Evolutionary conservation across 23 red algal species (phyloP).

Genomic region (Agarophyton chilense): DNA sequence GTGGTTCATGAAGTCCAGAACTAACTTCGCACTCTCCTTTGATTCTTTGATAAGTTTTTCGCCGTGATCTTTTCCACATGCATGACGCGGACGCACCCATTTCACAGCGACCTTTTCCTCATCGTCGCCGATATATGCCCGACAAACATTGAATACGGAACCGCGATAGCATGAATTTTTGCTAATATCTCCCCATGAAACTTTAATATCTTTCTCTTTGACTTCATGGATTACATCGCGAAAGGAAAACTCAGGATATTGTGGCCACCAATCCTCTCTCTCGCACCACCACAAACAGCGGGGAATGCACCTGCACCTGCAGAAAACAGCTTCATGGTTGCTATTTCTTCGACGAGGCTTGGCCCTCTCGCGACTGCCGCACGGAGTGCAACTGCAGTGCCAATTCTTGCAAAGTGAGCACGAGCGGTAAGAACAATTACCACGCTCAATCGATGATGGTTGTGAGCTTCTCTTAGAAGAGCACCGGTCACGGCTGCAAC

Average conservation of each 20-base stretch:
- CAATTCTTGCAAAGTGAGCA: background rate
- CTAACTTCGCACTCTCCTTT: background rate
- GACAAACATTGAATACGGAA: background rate
- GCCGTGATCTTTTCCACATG: background rate
- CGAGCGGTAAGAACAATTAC: background rate
- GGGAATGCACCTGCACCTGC: background rate
- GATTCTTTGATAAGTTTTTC: background rate
- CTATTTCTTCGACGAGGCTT: background rate
- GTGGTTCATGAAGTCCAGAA: background rate
- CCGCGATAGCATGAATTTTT: background rate
- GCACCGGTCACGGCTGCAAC: background rate
- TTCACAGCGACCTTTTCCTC: slow-evolving; percentile 11
- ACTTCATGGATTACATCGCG: slow-evolving; percentile 15
- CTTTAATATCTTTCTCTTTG: background rate
- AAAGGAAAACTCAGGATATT: background rate
- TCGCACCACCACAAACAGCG: background rate
- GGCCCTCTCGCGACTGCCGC: background rate
- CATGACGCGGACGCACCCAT: background rate
- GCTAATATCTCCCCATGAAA: background rate
- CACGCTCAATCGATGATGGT: background rate
- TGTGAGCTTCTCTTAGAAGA: background rate
- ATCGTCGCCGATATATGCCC: slow-evolving; percentile 18
- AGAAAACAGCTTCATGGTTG: background rate
- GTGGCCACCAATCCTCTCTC: background rate
- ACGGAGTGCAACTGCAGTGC: slow-evolving; percentile 9